Conservation (phyloP, 306 rosid genomes). For the Inga oerstediana region DNA sequence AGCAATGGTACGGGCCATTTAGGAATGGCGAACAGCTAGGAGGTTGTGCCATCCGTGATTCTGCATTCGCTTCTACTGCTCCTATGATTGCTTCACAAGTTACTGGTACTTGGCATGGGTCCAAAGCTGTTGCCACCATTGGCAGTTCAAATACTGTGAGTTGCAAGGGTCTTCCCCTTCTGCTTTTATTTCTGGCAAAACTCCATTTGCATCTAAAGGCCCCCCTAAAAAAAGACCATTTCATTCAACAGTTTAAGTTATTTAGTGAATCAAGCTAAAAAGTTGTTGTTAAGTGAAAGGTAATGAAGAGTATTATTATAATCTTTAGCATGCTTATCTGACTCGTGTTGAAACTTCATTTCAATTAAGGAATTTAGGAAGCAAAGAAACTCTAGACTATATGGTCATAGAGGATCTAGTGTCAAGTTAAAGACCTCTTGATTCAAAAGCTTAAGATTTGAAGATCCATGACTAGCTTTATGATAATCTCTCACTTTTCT, state of each 20-base stretch:
- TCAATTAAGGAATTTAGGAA: background rate
- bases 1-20: constrained; percentile 99
- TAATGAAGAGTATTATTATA: background rate
- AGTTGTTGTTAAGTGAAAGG: background rate
- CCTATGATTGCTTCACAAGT: constrained; percentile 67
- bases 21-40: constrained; percentile 96
- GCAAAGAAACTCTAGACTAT: background rate
- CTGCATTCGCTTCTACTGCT: constrained; percentile 83
- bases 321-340: background rate
- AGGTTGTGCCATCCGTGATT: constrained; percentile 87
- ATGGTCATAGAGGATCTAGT: background rate
- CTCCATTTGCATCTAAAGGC: background rate
- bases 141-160: constrained; percentile 57
- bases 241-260: background rate
- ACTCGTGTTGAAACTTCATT: background rate
- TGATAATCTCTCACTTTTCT: background rate
- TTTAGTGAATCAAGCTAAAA: background rate
- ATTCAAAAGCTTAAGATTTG: background rate
- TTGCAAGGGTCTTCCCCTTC: constrained; percentile 28
- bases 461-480: background rate
- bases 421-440: background rate
- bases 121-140: constrained; percentile 52
- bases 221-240: background rate
- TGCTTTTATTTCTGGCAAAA: constrained; percentile 12
- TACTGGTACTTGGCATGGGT: constrained; percentile 76